Evolutionary conservation across 106 monocot species (phyloP), one percentile per base, ranked within the genome.

Genomic region (Allium cepa): DNA sequence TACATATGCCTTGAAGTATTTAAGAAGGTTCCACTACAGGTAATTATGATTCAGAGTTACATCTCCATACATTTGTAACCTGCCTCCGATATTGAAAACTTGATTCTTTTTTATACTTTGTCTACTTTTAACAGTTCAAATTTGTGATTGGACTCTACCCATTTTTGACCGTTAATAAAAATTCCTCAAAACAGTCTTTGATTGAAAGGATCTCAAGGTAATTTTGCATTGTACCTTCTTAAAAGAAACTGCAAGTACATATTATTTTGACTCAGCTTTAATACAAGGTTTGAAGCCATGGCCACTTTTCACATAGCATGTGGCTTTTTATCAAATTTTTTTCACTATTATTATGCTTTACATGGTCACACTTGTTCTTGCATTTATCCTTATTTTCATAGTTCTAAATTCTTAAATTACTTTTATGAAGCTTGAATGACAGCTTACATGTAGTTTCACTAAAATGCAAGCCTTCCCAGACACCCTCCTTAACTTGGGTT

Each of bases 1-100:
- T 88, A 88, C 72, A 86, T 96, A 59, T 81, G 83, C 62, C 58
- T 96, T 60, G 86, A 96, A 69, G 70, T 96, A 71, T 81, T 88
- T 26, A 91, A 80, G 77, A 78, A 76, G 56, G 57, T 81, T 73
- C 88, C 81, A 14, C 58, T 82, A 4, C 82, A 82, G 91, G 95
- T 91, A 51, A 57, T 69, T 10, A n/a, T 0, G 60, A 0, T 27
- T 62, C 13, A 36, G 36, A 36, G 36, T 36, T 36, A 36, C 36
- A 36, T 36, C 36, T 36, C 5, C 36, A 36, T 36, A 4, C 36
- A 36, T 36, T 36, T 36, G 36, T 36, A 36, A 36, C 5, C 36
- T 36, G 36, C 36, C 50, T 59, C 22, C 60, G 13, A 14, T 10
- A 16, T 28, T 58, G 28, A 51, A 58, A 58, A 50, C 3, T 57